phyloP scores from a whole-genome alignment of 495 filamentous ascomycete genomes.

The Daldinia decipiens region DNA sequence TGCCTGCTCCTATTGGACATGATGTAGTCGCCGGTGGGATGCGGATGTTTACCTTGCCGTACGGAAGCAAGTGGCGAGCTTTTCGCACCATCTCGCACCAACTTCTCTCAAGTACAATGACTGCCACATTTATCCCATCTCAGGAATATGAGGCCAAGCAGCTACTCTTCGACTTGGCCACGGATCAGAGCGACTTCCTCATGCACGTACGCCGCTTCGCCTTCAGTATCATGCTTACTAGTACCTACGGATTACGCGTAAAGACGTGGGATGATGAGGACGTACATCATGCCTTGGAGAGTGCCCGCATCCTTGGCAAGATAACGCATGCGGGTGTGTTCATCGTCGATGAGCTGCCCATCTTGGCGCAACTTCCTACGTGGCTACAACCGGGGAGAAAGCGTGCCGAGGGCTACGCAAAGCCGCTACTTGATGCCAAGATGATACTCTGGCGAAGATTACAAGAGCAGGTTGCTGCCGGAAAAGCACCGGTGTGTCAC shows the following conservation, averaged over 20 bases:
- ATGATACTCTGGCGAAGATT: slow-evolving; percentile 53
- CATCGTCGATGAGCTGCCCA: slow-evolving; percentile 42
- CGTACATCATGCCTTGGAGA: slow-evolving; percentile 39
- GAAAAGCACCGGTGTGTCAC: slow-evolving; percentile 35
- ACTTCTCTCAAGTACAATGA: slow-evolving; percentile 41
- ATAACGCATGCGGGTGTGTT: slow-evolving; percentile 37
- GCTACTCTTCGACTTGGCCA: slow-evolving; percentile 53
- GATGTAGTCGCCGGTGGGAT: slow-evolving; percentile 46
- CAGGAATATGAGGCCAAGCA: slow-evolving; percentile 61
- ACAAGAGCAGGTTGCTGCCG: slow-evolving; percentile 47
- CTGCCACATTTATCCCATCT: slow-evolving; percentile 49
- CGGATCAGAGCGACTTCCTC: slow-evolving; percentile 46
- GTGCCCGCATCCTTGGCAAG: slow-evolving; percentile 26
- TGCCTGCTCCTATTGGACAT: slow-evolving; percentile 44
- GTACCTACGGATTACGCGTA: slow-evolving; percentile 50
- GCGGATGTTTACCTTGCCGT: slow-evolving; percentile 57
- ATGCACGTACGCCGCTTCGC: slow-evolving; percentile 51
- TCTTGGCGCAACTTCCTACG: slow-evolving; percentile 34
- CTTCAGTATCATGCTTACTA: slow-evolving; percentile 49
- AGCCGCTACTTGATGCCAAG: slow-evolving; percentile 51
- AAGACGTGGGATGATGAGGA: slow-evolving; percentile 50
- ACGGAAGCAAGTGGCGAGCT: slow-evolving; percentile 56
- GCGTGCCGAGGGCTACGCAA: slow-evolving; percentile 16
- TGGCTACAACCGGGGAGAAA: slow-evolving; percentile 40
- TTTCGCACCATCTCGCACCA: slow-evolving; percentile 43